Evolutionary conservation across 192 early-diverging fungal species (phyloP).

Genomic region (Kickxella alabastrina): DNA sequence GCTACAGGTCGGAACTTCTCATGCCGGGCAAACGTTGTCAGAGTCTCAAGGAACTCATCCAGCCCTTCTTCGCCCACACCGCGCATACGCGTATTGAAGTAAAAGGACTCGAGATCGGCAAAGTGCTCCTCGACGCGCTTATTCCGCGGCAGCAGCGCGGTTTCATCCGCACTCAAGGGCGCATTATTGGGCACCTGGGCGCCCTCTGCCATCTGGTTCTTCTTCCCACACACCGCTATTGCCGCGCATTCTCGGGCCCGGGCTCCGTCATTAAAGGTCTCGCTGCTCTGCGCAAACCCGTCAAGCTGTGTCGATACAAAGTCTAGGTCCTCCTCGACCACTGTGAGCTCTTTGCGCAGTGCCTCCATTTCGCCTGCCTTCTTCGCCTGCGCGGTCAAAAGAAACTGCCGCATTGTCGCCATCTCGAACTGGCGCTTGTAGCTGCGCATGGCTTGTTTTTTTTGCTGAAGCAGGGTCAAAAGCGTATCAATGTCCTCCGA

Average conservation of each 20-base stretch:
- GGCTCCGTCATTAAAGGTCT: background rate
- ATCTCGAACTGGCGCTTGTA: constrained; percentile 58
- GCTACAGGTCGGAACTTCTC: constrained; percentile 72
- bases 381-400: constrained; percentile 55
- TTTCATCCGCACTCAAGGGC: constrained; percentile 4
- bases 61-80: constrained; percentile 35
- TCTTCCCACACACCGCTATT: too few relatives aligned
- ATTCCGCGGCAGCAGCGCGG: constrained; percentile 7
- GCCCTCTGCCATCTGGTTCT: constrained; percentile 2
- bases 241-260: constrained; percentile 2
- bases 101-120: constrained; percentile 66
- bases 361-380: constrained; percentile 54
- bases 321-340: constrained; percentile 44
- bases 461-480: constrained; percentile 56
- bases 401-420: constrained; percentile 60
- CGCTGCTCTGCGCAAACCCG: constrained; percentile 9
- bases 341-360: constrained; percentile 40
- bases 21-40: constrained; percentile 66
- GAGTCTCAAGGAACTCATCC: constrained; percentile 53
- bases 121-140: constrained; percentile 60
- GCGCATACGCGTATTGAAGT: constrained; percentile 63
- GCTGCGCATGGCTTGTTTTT: constrained; percentile 58
- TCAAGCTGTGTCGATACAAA: constrained; percentile 44
- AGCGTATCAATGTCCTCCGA: constrained; percentile 61
- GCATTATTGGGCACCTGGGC: constrained; percentile 44